Conservation (phyloP, 306 rosid genomes). For the Vicia villosa region DNA sequence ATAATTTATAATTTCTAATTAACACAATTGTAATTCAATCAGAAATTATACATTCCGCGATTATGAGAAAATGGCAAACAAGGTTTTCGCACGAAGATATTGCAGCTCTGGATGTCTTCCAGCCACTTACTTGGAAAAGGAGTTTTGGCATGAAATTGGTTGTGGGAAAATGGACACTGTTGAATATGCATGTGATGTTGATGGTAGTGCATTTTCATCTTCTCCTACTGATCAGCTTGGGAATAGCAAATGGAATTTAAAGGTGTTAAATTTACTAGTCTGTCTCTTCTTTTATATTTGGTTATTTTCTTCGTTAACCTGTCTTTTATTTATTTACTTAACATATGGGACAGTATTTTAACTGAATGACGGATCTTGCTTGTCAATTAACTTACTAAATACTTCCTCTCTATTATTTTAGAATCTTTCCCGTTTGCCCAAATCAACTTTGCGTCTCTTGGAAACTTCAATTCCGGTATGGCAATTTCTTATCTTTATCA, state of each 20-base stretch:
- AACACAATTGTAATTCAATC: constrained; percentile 44
- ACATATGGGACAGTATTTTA: constrained; percentile 10
- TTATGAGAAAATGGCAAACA: constrained; percentile 96
- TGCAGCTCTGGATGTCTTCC: constrained; percentile 85
- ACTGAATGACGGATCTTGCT: constrained; percentile 14
- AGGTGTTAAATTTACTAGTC: constrained; percentile 62
- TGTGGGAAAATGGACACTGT: constrained; percentile 89
- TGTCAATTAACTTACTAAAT: constrained; percentile 30
- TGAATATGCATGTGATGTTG: constrained; percentile 98
- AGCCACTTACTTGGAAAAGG: constrained; percentile 78
- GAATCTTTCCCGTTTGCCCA: constrained; percentile 80
- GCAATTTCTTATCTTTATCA: constrained; percentile 16
- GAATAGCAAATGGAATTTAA: constrained; percentile 90
- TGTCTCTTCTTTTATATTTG: constrained; percentile 6
- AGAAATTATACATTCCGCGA: constrained; percentile 91
- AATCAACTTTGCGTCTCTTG: constrained; percentile 79
- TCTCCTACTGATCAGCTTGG: constrained; percentile 85
- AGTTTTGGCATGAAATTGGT: constrained; percentile 93
- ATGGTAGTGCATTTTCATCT: constrained; percentile 95
- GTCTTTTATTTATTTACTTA: not conserved
- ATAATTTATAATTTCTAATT: constrained; percentile 30
- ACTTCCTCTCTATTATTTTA: constrained; percentile 40
- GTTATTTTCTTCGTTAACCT: not conserved
- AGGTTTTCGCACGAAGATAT: constrained; percentile 82
- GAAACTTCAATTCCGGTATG: constrained; percentile 82